These are phyloP conservation scores for Fragaria nilgerrensis DNA, from an alignment of 306 rosid species.

Conservation along the genomic window DNA sequence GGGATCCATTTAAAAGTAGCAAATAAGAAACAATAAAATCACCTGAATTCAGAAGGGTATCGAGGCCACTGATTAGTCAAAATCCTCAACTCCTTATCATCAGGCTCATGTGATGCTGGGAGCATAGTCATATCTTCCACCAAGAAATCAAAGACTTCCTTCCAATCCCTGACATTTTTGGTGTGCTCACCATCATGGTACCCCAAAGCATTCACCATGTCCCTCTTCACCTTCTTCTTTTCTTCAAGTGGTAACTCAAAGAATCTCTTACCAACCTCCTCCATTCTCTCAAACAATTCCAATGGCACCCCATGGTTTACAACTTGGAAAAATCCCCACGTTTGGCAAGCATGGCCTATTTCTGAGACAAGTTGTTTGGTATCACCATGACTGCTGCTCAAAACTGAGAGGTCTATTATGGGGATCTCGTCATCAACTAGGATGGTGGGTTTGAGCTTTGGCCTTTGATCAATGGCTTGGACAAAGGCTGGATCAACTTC, in stretches of 20 bases:
- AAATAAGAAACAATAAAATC: background rate
- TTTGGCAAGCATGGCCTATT: constrained; percentile 61
- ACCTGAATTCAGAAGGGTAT: constrained; percentile 61
- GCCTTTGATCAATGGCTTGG: constrained; percentile 51
- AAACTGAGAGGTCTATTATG: constrained; percentile 50
- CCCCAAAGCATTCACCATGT: constrained; percentile 51
- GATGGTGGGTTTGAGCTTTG: constrained; percentile 27
- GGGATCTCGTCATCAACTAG: constrained; percentile 43
- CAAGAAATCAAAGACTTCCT: constrained; percentile 77
- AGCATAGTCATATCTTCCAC: constrained; percentile 48
- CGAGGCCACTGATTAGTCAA: constrained; percentile 76
- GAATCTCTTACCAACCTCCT: constrained; percentile 43
- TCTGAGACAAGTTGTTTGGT: constrained; percentile 26
- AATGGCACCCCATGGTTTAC: constrained; percentile 64
- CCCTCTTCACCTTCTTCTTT: constrained; percentile 63
- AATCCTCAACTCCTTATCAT: constrained; percentile 37
- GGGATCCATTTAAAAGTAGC: background rate
- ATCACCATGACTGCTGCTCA: constrained; percentile 6
- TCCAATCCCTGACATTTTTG: constrained; percentile 85
- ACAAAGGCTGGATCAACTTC: constrained; percentile 53
- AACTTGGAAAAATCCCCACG: constrained; percentile 87
- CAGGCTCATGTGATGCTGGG: constrained; percentile 46
- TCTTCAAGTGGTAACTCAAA: constrained; percentile 38
- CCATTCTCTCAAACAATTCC: constrained; percentile 33
- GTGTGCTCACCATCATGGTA: constrained; percentile 73